Percentiles rank a stretch among this genome's conserved stretches.
Conservation (phyloP, 139 green algal species). For the Desmodesmus armatus region DNA sequence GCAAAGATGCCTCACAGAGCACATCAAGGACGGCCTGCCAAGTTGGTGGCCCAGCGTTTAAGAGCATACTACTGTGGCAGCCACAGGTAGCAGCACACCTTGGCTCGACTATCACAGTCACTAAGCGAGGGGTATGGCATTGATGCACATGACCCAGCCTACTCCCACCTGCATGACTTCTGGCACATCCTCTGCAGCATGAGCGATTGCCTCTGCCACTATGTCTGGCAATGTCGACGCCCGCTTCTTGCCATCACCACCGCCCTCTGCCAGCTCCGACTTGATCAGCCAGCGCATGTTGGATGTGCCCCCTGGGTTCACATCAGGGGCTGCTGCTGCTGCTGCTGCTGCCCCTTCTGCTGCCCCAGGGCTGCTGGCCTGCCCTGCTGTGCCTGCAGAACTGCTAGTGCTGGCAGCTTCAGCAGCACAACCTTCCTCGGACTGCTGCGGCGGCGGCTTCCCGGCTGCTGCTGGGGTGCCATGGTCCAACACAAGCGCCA, state of each 20-base stretch:
- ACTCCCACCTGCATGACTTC: slow-evolving; percentile 73
- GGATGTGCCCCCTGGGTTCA: background rate
- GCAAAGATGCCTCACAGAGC: too few relatives aligned
- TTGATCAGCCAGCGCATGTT: slow-evolving; percentile 50
- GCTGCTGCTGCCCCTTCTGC: too few relatives aligned
- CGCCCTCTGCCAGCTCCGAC: slow-evolving; percentile 29
- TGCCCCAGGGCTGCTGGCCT: background rate
- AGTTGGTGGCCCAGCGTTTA: too few relatives aligned
- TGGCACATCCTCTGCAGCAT: slow-evolving; percentile 64
- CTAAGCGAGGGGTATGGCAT: too few relatives aligned
- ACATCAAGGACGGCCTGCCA: too few relatives aligned
- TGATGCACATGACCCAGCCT: too few relatives aligned
- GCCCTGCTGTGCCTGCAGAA: slow-evolving; percentile 55
- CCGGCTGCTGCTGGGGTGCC: background rate
- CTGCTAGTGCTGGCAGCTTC: slow-evolving; percentile 18
- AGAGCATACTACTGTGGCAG: too few relatives aligned
- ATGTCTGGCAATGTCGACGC: slow-evolving; percentile 41
- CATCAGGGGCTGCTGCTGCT: background rate
- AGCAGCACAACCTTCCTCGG: slow-evolving; percentile 52
- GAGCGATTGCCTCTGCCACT: slow-evolving; percentile 65
- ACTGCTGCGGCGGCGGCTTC: slow-evolving; percentile 17
- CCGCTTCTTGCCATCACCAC: background rate
- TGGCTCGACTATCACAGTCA: too few relatives aligned
- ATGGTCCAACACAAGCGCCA: slow-evolving; percentile 58
- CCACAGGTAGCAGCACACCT: background rate